Conservation (phyloP, 1,284 basidiomycete genomes). For the Sporisorium scitamineum region DNA sequence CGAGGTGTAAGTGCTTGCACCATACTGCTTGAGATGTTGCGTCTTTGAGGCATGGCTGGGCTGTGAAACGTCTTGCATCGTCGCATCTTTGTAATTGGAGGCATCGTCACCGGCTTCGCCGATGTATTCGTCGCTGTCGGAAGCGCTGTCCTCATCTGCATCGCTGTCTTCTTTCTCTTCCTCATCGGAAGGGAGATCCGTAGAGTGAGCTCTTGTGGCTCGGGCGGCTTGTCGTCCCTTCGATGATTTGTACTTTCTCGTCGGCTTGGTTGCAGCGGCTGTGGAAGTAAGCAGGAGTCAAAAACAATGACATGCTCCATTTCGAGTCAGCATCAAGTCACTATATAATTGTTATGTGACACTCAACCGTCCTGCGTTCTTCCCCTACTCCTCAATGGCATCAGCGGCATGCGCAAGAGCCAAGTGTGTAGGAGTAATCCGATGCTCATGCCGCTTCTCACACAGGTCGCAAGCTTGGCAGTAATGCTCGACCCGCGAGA, state of each 20-base stretch:
- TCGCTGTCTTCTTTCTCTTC: slow-evolving; percentile 19
- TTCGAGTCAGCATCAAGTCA: neutral
- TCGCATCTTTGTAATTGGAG: slow-evolving; percentile 26
- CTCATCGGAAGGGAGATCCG: slow-evolving; percentile 3
- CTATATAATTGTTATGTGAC: neutral
- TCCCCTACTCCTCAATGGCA: neutral
- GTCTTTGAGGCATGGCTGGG: neutral
- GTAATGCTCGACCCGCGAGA: slow-evolving; percentile 1
- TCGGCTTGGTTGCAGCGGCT: slow-evolving; percentile 14
- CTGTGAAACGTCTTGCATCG: slow-evolving; percentile 9
- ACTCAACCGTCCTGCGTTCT: neutral
- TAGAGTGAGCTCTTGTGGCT: neutral
- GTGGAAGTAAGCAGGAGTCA: neutral
- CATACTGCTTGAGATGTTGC: slow-evolving; percentile 4
- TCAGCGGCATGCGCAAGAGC: neutral
- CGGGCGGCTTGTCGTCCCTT: slow-evolving; percentile 14
- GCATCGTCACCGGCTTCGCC: slow-evolving; percentile 17
- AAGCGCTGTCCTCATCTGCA: slow-evolving; percentile 21
- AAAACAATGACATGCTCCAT: neutral
- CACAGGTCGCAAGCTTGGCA: neutral
- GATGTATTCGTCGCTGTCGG: slow-evolving; percentile 30
- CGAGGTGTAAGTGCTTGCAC: neutral
- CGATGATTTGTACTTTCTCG: slow-evolving; percentile 27
- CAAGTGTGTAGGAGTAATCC: neutral
- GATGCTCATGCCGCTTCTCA: slow-evolving; percentile 1